A percentile compares a stretch with the other conserved stretches of the same genome.
These are phyloP conservation scores for Fragaria vesca DNA, from an alignment of 306 rosid species.

Conservation along the genomic window DNA sequence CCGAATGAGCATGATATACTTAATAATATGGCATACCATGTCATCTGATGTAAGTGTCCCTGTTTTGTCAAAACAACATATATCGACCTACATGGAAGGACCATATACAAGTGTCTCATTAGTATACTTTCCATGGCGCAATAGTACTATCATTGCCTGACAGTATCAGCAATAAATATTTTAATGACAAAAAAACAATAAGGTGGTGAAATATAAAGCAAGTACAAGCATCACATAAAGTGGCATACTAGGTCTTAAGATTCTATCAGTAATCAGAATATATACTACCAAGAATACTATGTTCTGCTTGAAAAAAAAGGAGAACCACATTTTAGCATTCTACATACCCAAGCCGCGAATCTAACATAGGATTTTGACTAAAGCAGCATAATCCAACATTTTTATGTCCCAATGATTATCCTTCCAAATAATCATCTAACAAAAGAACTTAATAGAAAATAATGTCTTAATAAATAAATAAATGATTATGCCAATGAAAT, in stretches of 20 bases:
- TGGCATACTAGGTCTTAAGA: background rate
- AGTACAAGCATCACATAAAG: no score
- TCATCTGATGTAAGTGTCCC: conserved; percentile 99
- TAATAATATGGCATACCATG: conserved; percentile 61
- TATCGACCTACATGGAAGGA: conserved; percentile 76
- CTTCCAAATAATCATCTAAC: background rate
- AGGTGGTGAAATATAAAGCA: background rate
- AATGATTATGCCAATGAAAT: background rate
- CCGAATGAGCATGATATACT: conserved; percentile 1
- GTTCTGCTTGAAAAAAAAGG: conserved; percentile 8
- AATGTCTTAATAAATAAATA: background rate
- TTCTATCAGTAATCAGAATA: background rate
- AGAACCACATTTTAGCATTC: background rate
- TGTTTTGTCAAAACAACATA: conserved; percentile 98
- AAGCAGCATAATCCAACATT: background rate
- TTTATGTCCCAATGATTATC: background rate
- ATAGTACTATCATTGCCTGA: background rate
- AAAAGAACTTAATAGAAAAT: background rate
- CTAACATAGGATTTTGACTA: background rate
- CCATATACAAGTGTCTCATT: conserved; percentile 9
- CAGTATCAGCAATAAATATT: background rate
- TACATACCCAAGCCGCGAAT: background rate
- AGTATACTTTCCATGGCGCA: background rate
- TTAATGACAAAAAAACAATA: background rate
- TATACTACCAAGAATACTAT: background rate